Evolutionary conservation across 2,329 filamentous ascomycete genomes (phyloP), one percentile per base, ranked within the genome.

Genomic region (Aspergillus eucalypticola): DNA sequence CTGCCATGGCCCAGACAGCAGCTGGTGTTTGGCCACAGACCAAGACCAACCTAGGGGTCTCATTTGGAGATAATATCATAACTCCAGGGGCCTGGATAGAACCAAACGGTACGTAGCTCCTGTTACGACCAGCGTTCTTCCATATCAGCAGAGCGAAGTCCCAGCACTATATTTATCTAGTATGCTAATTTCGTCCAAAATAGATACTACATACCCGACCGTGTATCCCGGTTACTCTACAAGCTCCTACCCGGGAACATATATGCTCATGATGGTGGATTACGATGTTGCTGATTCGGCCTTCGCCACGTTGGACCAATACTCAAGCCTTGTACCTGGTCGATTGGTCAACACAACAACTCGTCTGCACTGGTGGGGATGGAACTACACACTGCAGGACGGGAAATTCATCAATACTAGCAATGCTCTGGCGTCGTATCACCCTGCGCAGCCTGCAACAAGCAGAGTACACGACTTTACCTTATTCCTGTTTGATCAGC

Each of bases 321-420:
- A 53, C 32, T 2, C 29, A 3, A 53, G 32, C 6, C 50, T 53
- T 39, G 32, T 53, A 6, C 19, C 19, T 8, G 50, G 50, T 1
- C 50, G 21, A 2, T 15, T 38, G n/a, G 11, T 25, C 32, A 53
- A 53, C 3, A 53, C 17, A 8, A 53, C 50, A 3, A 41, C 50
- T 17, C 50, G 50, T n/a, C 17, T 53, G 32, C 50, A 53, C 19
- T 41, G 50, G 50, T 53, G 50, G 50, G 50, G 50, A 15, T 19
- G 50, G 8, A 41, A 53, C 19, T 41, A 23, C 17, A 53, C 50
- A 15, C 13, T 53, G 11, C 32, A 53, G 5, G 50, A 6, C 17
- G 32, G 50, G 17, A 53, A 8, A 5, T 53, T 27, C 13, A 32
- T 41, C 32, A 53, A 53, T n/a, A 10, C 50, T 5, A 53, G 50